Base-by-base conservation (phyloP, 768 basidiomycete species). In the Hericium erinaceus region DNA sequence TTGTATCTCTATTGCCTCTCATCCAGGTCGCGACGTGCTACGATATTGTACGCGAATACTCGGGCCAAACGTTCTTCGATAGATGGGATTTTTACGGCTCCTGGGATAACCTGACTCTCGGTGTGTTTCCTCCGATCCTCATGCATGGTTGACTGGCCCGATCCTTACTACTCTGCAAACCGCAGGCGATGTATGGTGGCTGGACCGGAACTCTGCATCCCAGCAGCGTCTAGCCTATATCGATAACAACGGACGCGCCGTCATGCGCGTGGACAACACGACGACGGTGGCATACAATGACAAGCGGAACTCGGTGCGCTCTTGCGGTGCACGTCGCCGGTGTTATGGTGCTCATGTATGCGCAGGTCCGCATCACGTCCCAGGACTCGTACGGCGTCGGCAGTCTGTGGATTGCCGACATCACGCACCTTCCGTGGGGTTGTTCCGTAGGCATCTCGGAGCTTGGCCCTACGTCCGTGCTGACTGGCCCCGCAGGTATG, bases 231-330 rank as follows among this genome's bases (percentile, higher is more conserved):
- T 91, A 18, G 81, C 82, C 4, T 88, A 79, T 63, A 67, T 87
- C 61, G 84, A 86, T 60, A 64, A 64, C 46, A 76, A 76, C 1
- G 83, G 86, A 7, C 80, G 84, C 56, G 84, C 83, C 5, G 76
- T 93, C 60, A 73, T 93, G 52, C 82, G 78, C 64, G 89, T 92
- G 6, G 89, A 92, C 74, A 89, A 89, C 65, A 69, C 71, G 8
- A 81, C 81, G 11, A 75, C 75, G 48, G 77, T 89, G 1, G 69
- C 74, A 15, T 69, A 67, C 24, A 76, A 77, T 56, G 64, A 80
- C 48, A 77, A 81, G 60, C 73, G 89, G 44, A 80, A 84, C 61
- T 78, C 87, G 28, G 87, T 89, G 59, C 57, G 74, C 53, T 9
- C 48, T 22, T 33, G 33, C 33, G 33, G 33, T 33, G 8, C 33